These are phyloP conservation scores for Thielaviopsis ethacetica DNA, from an alignment of 2,329 filamentous ascomycete species.

Conservation along the genomic window DNA sequence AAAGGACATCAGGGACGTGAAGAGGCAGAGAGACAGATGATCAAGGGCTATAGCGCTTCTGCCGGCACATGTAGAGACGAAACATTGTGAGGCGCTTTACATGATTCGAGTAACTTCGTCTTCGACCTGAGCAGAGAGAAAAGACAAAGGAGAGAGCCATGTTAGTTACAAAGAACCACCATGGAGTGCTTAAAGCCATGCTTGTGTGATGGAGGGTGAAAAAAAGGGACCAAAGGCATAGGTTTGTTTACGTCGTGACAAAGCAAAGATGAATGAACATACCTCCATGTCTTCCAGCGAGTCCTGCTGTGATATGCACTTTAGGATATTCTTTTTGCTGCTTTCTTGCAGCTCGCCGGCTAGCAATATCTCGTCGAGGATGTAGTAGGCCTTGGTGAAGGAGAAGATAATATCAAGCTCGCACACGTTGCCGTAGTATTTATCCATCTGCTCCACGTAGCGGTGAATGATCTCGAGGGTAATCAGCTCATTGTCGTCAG, in stretches of 20 bases:
- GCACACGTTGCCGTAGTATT: slow-evolving; percentile 99
- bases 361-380: slow-evolving; percentile 86
- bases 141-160: slow-evolving; percentile 1
- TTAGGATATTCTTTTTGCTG: slow-evolving; percentile 96
- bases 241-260: neutral
- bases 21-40: neutral
- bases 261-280: slow-evolving; percentile 27
- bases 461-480: slow-evolving; percentile 97
- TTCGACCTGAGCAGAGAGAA: slow-evolving; percentile 46
- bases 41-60: neutral
- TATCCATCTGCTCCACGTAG: slow-evolving; percentile 99
- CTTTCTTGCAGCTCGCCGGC: slow-evolving; percentile 97
- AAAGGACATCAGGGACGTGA: neutral
- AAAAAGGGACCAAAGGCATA: neutral
- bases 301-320: slow-evolving; percentile 94
- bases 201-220: neutral
- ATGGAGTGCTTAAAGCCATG: neutral
- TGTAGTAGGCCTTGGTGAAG: slow-evolving; percentile 99
- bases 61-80: neutral
- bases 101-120: slow-evolving; percentile 84
- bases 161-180: slow-evolving; percentile 11
- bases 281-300: slow-evolving; percentile 99
- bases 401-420: slow-evolving; percentile 99
- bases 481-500: slow-evolving; percentile 96
- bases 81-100: slow-evolving; percentile 30